Base-by-base conservation (phyloP, 176 grass and related monocot genomes). In the Eleusine indica region DNA sequence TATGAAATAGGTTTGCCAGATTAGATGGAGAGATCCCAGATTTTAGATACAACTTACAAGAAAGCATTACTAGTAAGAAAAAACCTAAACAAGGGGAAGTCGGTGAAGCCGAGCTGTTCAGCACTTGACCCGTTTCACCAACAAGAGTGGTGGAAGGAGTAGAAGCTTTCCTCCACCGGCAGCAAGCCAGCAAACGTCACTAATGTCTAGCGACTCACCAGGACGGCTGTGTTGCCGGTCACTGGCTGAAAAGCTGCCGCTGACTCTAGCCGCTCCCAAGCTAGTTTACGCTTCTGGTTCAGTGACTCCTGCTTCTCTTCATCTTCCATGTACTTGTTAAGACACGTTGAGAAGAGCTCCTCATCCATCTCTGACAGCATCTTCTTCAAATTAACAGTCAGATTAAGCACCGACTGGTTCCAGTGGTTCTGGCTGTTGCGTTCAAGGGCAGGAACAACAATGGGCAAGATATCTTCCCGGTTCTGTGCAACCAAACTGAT, bases 331-430 rank as follows among this genome's bases (percentile, higher is more conserved):
- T 86, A 88, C 47, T 78, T 81, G 9, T 37, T 74, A 40, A 91
- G 54, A 38, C 92, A 91, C 29, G 89, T 56, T 7, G 61, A 68
- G 65, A 88, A 86, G 75, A 94, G 70, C 37, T 88, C 88, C 65
- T 91, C 86, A 3, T 94, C 92, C 86, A 94, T 91, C 68, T 94
- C 92, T 44, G 77, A 90, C 29, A 94, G 70, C 92, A 94, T 88
- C 83, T 94, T 91, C 69, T 68, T 86, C 29, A 94, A 83, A 53
- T 94, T 91, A 62, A 71, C 58, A 16, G 91, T 88, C 35, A 88
- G 79, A 67, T 94, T 94, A 77, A 94, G 71, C 60, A 94, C 88
- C 3, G 88, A 64, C n/a, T 77, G 79, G 8, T 94, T 94, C 91
- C 91, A 94, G 82, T 94, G 91, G 63, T 61, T 82, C 39, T 67